Base-by-base conservation (phyloP, 768 basidiomycete genomes). In the Auriscalpium orientale region DNA sequence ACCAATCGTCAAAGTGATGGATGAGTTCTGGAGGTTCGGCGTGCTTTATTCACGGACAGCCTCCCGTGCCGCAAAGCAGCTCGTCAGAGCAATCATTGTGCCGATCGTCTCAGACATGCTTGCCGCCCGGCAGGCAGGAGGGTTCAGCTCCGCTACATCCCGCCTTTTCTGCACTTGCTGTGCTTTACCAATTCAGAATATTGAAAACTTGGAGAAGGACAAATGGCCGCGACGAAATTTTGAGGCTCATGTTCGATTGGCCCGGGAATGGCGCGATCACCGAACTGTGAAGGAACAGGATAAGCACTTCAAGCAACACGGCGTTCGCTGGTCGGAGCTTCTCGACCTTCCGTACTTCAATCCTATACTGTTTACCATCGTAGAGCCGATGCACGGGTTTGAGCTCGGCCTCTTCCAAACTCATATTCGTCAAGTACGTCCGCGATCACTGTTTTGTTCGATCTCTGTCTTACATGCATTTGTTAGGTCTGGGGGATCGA, bases 1-100 rank as follows among this genome's bases (percentile, higher is more conserved):
- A 0, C 72, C 69, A 0, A 64, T 77, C 15, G 65, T 78, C 8
- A 65, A 73, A 40, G 67, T 72, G 10, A 61, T 77, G 0, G 47
- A 69, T 4, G 21, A 45, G 0, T 60, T 72, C 15, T 79, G 73
- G 74, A 4, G 64, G 43, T 10, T 22, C 28, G 64, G 58, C 5
- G 40, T 62, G n/a, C 40, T 53, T 5, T 49, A 28, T 38, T 7
- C 18, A 8, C n/a, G 40, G n/a, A 36, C 57, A 15, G 15, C 20
- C 8, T 11, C 9, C 12, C 21, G 28, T 16, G 22, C 37, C 22
- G n/a, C 4, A 8, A 51, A 52, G 8, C 18, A 53, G 12, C 12
- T 44, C 3, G 37, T 65, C 3, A 60, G 51, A 22, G 34, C 10
- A 9, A 16, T 16, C 9, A 16, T 40, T 16, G 16, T 40, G 16